Evolutionary conservation across 75 land plant species (phyloP).

Genomic region (Cryptomeria japonica): DNA sequence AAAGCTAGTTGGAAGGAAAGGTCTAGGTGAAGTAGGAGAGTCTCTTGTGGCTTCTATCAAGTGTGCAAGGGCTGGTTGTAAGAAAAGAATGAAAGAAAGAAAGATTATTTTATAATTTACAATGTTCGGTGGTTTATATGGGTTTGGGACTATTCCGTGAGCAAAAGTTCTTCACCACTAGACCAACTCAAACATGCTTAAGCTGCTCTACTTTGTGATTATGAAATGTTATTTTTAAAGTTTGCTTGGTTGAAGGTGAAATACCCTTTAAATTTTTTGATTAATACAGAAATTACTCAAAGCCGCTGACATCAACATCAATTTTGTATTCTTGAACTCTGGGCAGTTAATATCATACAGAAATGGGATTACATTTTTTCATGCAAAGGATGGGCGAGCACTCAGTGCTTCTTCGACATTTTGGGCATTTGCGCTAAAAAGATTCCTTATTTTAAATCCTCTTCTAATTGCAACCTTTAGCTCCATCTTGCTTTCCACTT

Average conservation of each 20-base stretch:
- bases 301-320: background rate
- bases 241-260: background rate
- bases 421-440: background rate
- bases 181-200: too few relatives aligned
- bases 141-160: too few relatives aligned
- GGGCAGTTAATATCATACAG: background rate
- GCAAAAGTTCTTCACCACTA: too few relatives aligned
- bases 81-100: too few relatives aligned
- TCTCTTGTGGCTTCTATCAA: conserved; percentile 47
- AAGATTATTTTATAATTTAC: too few relatives aligned
- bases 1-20: conserved; percentile 72
- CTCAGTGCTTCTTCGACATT: background rate
- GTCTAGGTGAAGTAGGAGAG: conserved; percentile 41
- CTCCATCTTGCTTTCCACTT: too few relatives aligned
- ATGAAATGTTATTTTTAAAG: background rate
- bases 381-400: background rate
- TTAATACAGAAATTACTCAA: background rate
- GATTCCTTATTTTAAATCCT: background rate
- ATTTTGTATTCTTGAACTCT: too few relatives aligned
- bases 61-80: conserved; percentile 43
- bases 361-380: background rate
- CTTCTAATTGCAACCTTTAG: too few relatives aligned
- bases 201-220: background rate
- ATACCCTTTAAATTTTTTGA: background rate
- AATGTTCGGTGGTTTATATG: too few relatives aligned